Evolutionary conservation across 768 basidiomycete genomes (phyloP).

Genomic region (Austroboletus festivus): DNA sequence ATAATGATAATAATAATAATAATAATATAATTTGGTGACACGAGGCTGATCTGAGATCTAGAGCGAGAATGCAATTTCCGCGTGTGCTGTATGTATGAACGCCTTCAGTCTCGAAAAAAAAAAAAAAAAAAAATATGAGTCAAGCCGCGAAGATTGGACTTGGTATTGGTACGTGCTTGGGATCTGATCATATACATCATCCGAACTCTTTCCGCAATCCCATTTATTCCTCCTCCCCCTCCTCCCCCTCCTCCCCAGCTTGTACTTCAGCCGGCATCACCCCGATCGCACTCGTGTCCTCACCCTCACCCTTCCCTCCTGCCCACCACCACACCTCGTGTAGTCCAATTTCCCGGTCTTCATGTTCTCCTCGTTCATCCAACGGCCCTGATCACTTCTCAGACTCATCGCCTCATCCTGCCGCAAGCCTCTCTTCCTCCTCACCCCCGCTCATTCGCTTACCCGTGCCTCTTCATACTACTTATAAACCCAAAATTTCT

Average conservation of each 20-base stretch:
- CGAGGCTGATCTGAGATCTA: slow-evolving; percentile 17
- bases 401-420: slow-evolving; percentile 37
- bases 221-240: slow-evolving; percentile 36
- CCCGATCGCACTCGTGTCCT: slow-evolving; percentile 32
- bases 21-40: slow-evolving; percentile 3
- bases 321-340: slow-evolving; percentile 48
- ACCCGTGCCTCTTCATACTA: slow-evolving; percentile 41
- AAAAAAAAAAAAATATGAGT: too few relatives aligned
- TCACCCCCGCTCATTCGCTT: slow-evolving; percentile 41
- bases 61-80: slow-evolving; percentile 32
- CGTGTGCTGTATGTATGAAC: slow-evolving; percentile 21
- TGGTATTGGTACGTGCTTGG: slow-evolving; percentile 5
- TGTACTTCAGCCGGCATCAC: slow-evolving; percentile 29
- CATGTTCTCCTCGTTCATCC: slow-evolving; percentile 49
- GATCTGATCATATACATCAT: slow-evolving; percentile 21
- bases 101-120: too few relatives aligned
- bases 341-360: slow-evolving; percentile 36
- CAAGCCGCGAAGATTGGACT: slow-evolving; percentile 29
- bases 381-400: slow-evolving; percentile 41
- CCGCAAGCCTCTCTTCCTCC: slow-evolving; percentile 32
- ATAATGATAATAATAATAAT: not conserved
- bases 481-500: slow-evolving; percentile 54
- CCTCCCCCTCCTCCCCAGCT: too few relatives aligned
- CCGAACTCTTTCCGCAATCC: slow-evolving; percentile 27
- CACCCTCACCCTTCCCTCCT: slow-evolving; percentile 36